These are phyloP conservation scores for Boletus patriciae DNA, from an alignment of 768 basidiomycete species.

Conservation along the genomic window DNA sequence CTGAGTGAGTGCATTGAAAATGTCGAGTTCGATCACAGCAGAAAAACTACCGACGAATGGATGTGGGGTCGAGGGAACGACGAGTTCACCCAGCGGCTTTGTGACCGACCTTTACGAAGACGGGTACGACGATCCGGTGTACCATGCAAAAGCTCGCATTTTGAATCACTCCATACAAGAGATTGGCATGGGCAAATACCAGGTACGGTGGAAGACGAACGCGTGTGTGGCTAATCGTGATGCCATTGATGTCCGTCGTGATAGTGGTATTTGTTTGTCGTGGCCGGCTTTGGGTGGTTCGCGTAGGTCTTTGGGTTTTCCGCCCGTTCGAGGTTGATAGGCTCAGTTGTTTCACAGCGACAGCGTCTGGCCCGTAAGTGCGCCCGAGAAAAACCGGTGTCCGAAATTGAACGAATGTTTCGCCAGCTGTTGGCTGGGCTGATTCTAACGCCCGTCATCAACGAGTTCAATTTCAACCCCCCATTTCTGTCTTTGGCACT, in stretches of 20 bases:
- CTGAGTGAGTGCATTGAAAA: neutral
- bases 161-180: constrained; percentile 50
- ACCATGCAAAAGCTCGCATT: constrained; percentile 49
- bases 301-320: constrained; percentile 27
- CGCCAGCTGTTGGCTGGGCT: constrained; percentile 42
- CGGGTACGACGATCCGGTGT: constrained; percentile 44
- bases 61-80: neutral
- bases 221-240: neutral
- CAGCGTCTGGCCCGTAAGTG: constrained; percentile 41
- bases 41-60: neutral
- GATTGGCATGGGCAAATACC: constrained; percentile 59
- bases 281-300: constrained; percentile 45
- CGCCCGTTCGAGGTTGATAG: neutral
- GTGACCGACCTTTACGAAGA: constrained; percentile 34
- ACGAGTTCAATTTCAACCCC: constrained; percentile 48
- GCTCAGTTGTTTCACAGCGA: constrained; percentile 22
- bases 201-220: constrained; percentile 31
- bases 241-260: no score
- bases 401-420: neutral
- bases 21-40: neutral
- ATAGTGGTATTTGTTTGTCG: constrained; percentile 41
- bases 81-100: neutral
- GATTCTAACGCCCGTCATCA: constrained; percentile 46
- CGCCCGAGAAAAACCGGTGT: neutral
- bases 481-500: constrained; percentile 52